Conservation (phyloP, 2,329 filamentous ascomycete genomes). For the Raffaelea ambrosiae region DNA sequence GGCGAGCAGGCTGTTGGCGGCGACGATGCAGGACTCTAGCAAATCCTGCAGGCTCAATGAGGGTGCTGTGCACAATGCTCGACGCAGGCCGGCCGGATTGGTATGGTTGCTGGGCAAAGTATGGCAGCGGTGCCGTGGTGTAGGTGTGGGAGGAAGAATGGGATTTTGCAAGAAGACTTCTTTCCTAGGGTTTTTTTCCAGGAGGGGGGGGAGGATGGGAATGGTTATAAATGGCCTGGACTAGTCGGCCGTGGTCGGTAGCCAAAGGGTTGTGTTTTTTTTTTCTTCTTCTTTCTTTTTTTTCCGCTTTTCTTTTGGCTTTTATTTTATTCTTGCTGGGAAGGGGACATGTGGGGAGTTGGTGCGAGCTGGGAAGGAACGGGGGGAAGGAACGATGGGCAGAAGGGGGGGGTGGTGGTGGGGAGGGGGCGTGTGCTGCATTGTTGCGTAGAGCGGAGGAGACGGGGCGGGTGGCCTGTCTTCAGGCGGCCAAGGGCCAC, state of each 20-base stretch:
- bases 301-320: constrained; percentile 3
- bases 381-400: constrained; percentile 5
- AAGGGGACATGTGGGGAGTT: constrained; percentile 12
- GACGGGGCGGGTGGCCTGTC: background rate
- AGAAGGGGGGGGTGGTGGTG: constrained; percentile 1
- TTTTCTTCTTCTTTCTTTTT: constrained; percentile 6
- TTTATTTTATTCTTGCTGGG: constrained; percentile 3
- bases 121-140: background rate
- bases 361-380: constrained; percentile 3
- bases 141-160: background rate
- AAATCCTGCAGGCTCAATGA: too few relatives aligned
- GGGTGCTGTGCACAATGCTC: too few relatives aligned
- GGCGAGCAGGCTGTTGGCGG: too few relatives aligned
- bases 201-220: constrained; percentile 8
- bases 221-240: constrained; percentile 14
- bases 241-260: constrained; percentile 12
- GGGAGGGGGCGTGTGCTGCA: constrained; percentile 2
- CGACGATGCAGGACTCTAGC: too few relatives aligned
- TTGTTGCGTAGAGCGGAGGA: background rate
- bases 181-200: constrained; percentile 4
- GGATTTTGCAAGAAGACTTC: constrained; percentile 3
- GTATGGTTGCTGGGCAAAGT: too few relatives aligned
- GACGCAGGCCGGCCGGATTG: too few relatives aligned
- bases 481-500: background rate
- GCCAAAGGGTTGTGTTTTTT: constrained; percentile 2